phyloP scores from a whole-genome alignment of 2,329 filamentous ascomycete genomes.

The Phialocephala subalpina region DNA sequence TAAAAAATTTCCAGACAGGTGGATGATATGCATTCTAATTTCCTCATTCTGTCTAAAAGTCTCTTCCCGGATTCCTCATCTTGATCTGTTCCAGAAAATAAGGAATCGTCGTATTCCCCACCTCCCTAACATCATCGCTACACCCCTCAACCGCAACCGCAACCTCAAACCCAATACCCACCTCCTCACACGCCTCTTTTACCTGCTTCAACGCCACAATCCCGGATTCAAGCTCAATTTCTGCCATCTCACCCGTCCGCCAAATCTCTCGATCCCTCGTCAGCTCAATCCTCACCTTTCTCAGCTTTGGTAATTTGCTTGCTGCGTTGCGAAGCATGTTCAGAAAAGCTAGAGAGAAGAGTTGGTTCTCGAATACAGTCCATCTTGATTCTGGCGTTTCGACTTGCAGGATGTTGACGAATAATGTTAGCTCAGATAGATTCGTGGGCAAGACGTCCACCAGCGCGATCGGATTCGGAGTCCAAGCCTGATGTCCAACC shows the following conservation, averaged over 20 bases:
- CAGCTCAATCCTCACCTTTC: constrained; percentile 7
- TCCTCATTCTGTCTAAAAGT: background rate
- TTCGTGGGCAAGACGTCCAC: constrained; percentile 21
- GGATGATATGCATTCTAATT: too few species aligned
- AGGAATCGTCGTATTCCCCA: background rate
- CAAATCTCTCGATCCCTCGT: background rate
- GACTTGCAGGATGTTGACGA: background rate
- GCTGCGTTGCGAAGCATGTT: background rate
- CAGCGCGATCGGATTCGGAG: background rate
- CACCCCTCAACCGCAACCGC: background rate
- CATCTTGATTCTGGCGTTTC: background rate
- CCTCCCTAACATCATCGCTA: background rate
- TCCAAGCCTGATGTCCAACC: constrained; percentile 26
- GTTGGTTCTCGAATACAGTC: background rate
- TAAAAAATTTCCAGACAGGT: too few species aligned
- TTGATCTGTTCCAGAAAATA: constrained; percentile 16
- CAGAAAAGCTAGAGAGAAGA: background rate
- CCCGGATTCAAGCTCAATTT: background rate
- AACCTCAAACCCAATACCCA: background rate
- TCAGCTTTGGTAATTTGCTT: background rate
- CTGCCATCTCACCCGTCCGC: background rate
- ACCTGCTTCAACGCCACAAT: background rate
- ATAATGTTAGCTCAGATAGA: constrained; percentile 10
- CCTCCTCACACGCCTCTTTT: background rate
- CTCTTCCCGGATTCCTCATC: constrained; percentile 7